Evolutionary conservation across 2,329 filamentous ascomycete genomes (phyloP), one percentile per base, ranked within the genome.

Genomic region (Fusarium sp.): DNA sequence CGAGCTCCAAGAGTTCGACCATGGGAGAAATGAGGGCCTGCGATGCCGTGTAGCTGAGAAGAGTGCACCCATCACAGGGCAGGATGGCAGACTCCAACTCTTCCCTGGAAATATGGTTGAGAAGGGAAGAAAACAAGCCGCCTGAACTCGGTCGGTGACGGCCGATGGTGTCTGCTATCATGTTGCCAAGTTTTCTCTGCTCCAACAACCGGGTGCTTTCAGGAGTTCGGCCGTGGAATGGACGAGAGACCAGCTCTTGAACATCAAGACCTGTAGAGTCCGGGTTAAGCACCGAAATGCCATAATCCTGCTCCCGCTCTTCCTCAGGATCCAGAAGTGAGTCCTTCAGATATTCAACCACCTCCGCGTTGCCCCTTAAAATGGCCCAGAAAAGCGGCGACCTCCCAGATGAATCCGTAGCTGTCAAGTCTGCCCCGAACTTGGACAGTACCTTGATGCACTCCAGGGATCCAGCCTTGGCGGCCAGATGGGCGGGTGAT

Each of bases 21-120:
- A 78, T 75, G 9, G 70, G 56, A 0, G 56, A 42, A 16, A 66
- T 57, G 14, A 56, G 40, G 5, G 31, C 10, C 1, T 52, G 31
- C 0, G 63, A 40, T 1, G 73, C 67, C n/a, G 76, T 72, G 27
- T 72, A 76, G 36, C 77, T 79, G 42, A 79, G 63, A 14, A 79
- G 71, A 27, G 75, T 79, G 25, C 77, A 79, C 1, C 68, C 65
- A n/a, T 66, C 58, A 45, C 77, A 79, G 16, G 77, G 74, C 65
- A 79, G 38, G 40, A 75, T 56, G 16, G 76, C 75, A 14, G 69
- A 54, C 36, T 56, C 63, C 2, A 79, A 6, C 8, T 76, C 64
- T 4, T 70, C 47, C 59, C 60, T 71, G 4, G 77, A 69, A 18
- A 75, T 54, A 4, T 74, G 50, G 6, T 62, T 29, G 36, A 78